phyloP scores from a whole-genome alignment of 805 yeast genomes.

The Jamesozyma jinghongensis region DNA sequence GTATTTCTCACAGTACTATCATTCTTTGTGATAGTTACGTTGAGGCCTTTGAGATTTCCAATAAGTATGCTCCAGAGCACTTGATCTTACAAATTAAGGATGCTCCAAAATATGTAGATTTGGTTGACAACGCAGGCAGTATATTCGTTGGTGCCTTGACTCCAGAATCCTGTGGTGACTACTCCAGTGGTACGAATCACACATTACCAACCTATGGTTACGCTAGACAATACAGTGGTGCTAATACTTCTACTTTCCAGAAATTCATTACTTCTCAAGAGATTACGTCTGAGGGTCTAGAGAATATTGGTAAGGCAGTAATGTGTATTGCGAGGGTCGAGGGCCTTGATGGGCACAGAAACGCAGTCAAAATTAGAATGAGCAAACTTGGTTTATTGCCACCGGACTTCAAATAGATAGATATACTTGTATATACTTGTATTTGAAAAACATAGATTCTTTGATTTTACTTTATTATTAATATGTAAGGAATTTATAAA shows the following conservation, averaged over 20 bases:
- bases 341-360: constrained; percentile 95
- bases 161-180: constrained; percentile 98
- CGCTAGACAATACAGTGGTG: constrained; percentile 96
- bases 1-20: constrained; percentile 85
- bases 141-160: constrained; percentile 94
- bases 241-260: constrained; percentile 90
- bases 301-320: constrained; percentile 89
- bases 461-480: too few relatives aligned
- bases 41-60: constrained; percentile 81
- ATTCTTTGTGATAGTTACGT: constrained; percentile 58
- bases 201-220: constrained; percentile 98
- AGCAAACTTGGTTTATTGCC: constrained; percentile 58
- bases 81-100: constrained; percentile 81
- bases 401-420: constrained; percentile 21
- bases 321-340: constrained; percentile 94
- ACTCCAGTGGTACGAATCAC: constrained; percentile 96
- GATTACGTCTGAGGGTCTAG: constrained; percentile 75
- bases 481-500: too few relatives aligned
- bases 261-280: constrained; percentile 92
- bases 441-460: too few relatives aligned
- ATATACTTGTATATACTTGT: too few relatives aligned
- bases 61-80: constrained; percentile 95
- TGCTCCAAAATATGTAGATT: constrained; percentile 61
- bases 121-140: constrained; percentile 88
- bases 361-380: constrained; percentile 93